Evolutionary conservation across 2,329 filamentous ascomycete species (phyloP).

Genomic region (Magnaporthales sp.): DNA sequence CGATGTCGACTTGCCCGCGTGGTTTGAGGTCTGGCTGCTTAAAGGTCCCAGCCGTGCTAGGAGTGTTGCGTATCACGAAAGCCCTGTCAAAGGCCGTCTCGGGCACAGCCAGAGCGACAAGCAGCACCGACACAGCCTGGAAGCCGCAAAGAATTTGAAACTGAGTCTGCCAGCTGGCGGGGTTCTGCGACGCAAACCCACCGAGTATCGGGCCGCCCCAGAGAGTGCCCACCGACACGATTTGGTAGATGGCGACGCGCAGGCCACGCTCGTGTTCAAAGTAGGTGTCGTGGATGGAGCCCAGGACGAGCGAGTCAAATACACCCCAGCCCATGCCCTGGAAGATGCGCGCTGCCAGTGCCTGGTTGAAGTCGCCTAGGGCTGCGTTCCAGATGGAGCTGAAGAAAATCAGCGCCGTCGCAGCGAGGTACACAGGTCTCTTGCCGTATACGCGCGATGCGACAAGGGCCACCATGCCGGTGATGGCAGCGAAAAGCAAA

Average conservation of each 20-base stretch:
- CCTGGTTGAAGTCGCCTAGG: constrained; percentile 30
- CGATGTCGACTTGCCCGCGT: constrained; percentile 20
- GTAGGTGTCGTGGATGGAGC: constrained; percentile 47
- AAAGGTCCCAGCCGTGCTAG: constrained; percentile 16
- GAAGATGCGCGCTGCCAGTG: constrained; percentile 42
- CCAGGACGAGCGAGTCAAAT: constrained; percentile 44
- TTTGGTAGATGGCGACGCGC: constrained; percentile 35
- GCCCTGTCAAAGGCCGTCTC: constrained; percentile 44
- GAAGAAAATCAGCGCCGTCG: constrained; percentile 34
- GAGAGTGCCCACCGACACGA: constrained; percentile 34
- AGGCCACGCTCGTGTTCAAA: constrained; percentile 45
- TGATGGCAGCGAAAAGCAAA: constrained; percentile 37
- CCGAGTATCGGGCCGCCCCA: constrained; percentile 47
- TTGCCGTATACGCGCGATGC: constrained; percentile 41
- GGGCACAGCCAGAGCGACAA: constrained; percentile 38
- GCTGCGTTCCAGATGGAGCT: constrained; percentile 42
- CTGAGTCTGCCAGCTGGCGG: constrained; percentile 32
- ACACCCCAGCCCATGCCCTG: constrained; percentile 52
- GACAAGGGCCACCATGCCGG: constrained; percentile 32
- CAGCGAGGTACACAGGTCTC: constrained; percentile 41
- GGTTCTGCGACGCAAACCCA: constrained; percentile 34
- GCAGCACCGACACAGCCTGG: constrained; percentile 34
- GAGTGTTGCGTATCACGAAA: constrained; percentile 15
- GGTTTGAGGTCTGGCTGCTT: constrained; percentile 24
- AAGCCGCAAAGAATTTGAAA: constrained; percentile 44